These are phyloP conservation scores for Claviceps humidiphila DNA, from an alignment of 2,329 filamentous ascomycete species.

Conservation along the genomic window DNA sequence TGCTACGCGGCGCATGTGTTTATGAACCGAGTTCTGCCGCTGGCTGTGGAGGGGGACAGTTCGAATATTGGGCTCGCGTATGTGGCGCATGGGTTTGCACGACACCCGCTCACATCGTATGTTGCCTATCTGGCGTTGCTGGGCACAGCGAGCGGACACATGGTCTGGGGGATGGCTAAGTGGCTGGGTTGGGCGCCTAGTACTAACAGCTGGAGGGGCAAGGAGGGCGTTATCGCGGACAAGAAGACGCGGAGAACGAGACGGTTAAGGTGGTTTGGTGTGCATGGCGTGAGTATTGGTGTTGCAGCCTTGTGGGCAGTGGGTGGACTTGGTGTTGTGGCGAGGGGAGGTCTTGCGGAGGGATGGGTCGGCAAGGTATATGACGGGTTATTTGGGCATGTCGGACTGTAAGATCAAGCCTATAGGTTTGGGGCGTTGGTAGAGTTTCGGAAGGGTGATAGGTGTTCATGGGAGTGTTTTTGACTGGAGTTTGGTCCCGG, in stretches of 20 bases:
- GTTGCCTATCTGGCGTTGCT: conserved; percentile 58
- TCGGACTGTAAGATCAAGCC: conserved; percentile 14
- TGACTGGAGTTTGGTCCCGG: too few species aligned
- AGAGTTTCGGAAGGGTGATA: too few species aligned
- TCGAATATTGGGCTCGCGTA: conserved; percentile 77
- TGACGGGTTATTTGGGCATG: conserved; percentile 45
- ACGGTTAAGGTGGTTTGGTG: conserved; percentile 54
- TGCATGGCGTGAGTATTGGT: conserved; percentile 51
- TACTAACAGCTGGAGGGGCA: conserved; percentile 32
- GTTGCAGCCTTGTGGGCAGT: conserved; percentile 63
- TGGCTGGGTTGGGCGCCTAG: conserved; percentile 59
- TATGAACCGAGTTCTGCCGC: conserved; percentile 63
- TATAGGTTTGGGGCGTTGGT: too few species aligned
- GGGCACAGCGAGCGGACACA: conserved; percentile 56
- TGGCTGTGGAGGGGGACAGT: conserved; percentile 67
- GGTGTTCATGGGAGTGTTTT: too few species aligned
- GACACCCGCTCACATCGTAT: conserved; percentile 53
- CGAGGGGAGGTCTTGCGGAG: conserved; percentile 50
- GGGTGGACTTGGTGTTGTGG: conserved; percentile 68
- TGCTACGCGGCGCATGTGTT: conserved; percentile 59
- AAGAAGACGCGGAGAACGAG: conserved; percentile 38
- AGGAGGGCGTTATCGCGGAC: conserved; percentile 30
- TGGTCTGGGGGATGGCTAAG: conserved; percentile 73
- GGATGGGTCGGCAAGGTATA: conserved; percentile 76
- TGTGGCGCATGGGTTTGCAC: conserved; percentile 72